These are phyloP conservation scores for Potentilla sterilis DNA, from an alignment of 306 rosid genomes.

Conservation along the genomic window DNA sequence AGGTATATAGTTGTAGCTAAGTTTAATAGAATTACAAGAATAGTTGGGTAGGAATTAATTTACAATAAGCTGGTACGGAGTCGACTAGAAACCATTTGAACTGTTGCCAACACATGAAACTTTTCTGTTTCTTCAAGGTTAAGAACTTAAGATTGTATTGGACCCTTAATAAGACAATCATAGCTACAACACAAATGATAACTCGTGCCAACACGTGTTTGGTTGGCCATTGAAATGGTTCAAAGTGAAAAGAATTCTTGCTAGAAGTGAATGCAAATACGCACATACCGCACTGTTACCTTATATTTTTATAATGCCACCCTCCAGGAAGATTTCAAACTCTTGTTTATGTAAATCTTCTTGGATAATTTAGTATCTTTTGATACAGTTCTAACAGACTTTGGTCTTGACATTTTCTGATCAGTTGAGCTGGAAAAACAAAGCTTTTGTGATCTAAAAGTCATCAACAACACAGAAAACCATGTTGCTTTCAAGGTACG, in stretches of 20 bases:
- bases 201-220: not conserved
- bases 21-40: too few species aligned
- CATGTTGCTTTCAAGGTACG: slow-evolving; percentile 91
- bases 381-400: slow-evolving; percentile 16
- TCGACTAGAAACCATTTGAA: too few species aligned
- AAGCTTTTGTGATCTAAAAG: slow-evolving; percentile 81
- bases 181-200: too few species aligned
- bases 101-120: too few species aligned
- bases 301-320: not conserved
- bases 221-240: not conserved
- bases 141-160: too few species aligned
- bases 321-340: not conserved
- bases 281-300: not conserved
- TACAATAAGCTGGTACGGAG: too few species aligned
- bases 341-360: not conserved
- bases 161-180: not conserved
- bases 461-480: slow-evolving; percentile 63
- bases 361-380: slow-evolving; percentile 1
- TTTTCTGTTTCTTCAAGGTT: not conserved
- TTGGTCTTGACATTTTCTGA: slow-evolving; percentile 27
- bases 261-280: not conserved
- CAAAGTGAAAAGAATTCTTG: not conserved
- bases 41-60: too few species aligned
- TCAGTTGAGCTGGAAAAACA: slow-evolving; percentile 93
- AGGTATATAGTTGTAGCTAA: too few species aligned